phyloP scores from a whole-genome alignment of 495 filamentous ascomycete genomes.

The Staphylotrichum tortipilum region DNA sequence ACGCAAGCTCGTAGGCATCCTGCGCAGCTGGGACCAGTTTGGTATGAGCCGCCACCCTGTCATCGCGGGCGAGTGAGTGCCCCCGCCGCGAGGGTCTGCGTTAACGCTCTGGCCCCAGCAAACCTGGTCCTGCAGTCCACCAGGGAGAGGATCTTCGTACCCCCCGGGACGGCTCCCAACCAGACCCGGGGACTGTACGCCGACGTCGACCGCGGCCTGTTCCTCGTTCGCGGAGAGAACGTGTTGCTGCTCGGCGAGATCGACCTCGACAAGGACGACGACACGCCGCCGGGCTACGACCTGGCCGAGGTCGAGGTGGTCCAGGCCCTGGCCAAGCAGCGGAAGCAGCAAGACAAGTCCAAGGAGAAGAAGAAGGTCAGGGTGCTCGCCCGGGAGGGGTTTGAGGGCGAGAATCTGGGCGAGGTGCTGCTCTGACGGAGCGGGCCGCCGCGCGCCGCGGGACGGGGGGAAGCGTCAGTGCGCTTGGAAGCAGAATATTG shows the following conservation, averaged over 20 bases:
- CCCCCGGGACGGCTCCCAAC: conserved; percentile 20
- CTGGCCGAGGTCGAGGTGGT: conserved; percentile 61
- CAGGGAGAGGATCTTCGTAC: conserved; percentile 72
- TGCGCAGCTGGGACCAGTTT: conserved; percentile 97
- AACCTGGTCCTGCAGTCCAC: conserved; percentile 93
- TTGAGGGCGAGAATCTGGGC: conserved; percentile 77
- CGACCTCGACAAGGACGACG: conserved; percentile 90
- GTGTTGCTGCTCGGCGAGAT: conserved; percentile 88
- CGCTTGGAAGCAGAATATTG: conserved; percentile 62
- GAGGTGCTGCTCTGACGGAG: conserved; percentile 58
- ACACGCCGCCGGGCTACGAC: conserved; percentile 61
- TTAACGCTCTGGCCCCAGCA: conserved; percentile 42
- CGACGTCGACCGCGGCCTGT: conserved; percentile 73
- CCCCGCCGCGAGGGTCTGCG: background rate
- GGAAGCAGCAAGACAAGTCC: conserved; percentile 55
- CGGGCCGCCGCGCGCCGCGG: background rate
- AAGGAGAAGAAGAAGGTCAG: conserved; percentile 60
- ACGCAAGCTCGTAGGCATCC: conserved; percentile 81
- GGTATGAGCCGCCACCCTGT: conserved; percentile 52
- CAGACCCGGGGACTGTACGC: conserved; percentile 51
- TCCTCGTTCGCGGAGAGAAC: conserved; percentile 88
- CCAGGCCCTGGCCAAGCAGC: conserved; percentile 60
- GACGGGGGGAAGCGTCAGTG: conserved; percentile 3
- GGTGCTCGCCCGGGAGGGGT: conserved; percentile 66
- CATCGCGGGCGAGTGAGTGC: background rate